Evolutionary conservation across 1,284 basidiomycete genomes (phyloP).

Genomic region (Stygiomarasmius scandens): DNA sequence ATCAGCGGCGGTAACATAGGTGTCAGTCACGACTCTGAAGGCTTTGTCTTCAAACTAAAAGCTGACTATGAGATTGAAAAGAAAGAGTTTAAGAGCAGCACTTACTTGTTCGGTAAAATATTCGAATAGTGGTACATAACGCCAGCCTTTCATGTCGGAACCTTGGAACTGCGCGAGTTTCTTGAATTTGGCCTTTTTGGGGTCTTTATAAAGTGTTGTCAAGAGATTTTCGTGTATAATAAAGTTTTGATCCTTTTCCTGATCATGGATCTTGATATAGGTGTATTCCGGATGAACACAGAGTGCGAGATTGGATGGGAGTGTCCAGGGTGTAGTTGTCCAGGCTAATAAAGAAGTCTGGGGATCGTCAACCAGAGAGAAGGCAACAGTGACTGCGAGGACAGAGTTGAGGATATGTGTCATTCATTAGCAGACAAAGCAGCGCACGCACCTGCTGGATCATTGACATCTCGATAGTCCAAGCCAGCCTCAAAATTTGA

Average conservation of each 20-base stretch:
- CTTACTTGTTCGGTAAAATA: conserved; percentile 92
- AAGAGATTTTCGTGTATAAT: conserved; percentile 92
- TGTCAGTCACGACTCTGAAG: conserved; percentile 89
- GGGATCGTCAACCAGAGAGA: conserved; percentile 93
- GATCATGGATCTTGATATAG: conserved; percentile 97
- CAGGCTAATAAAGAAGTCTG: conserved; percentile 92
- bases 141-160: conserved; percentile 93
- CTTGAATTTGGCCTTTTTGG: conserved; percentile 97
- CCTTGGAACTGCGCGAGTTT: conserved; percentile 88
- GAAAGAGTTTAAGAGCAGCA: background rate
- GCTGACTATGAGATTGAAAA: background rate
- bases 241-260: conserved; percentile 86
- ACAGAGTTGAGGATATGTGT: background rate
- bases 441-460: conserved; percentile 78
- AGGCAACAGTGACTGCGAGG: conserved; percentile 81
- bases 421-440: background rate
- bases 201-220: conserved; percentile 93
- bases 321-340: conserved; percentile 99
- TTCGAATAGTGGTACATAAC: conserved; percentile 94
- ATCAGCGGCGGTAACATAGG: conserved; percentile 91
- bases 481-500: conserved; percentile 98
- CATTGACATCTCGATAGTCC: conserved; percentile 92
- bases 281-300: conserved; percentile 97
- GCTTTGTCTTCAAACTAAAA: conserved; percentile 87
- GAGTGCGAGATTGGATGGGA: conserved; percentile 93